Percentiles rank a stretch among this genome's conserved stretches.
These are phyloP conservation scores for Boletus reticuloceps DNA, from an alignment of 768 basidiomycete genomes.

Conservation along the genomic window DNA sequence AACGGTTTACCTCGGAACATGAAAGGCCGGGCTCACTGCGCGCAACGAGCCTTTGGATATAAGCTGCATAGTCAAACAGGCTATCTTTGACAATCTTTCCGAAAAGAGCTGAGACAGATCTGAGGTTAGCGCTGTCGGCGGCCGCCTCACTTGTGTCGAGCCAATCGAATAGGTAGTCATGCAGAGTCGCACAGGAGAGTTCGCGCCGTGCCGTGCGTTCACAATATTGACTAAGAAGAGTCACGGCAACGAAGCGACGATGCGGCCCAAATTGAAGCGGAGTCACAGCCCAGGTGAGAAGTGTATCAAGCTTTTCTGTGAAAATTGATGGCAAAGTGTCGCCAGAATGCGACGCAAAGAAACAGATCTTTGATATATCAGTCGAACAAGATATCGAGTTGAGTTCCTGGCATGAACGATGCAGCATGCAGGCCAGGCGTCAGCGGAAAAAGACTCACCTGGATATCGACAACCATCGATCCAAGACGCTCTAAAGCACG, in stretches of 20 bases:
- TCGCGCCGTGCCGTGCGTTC: constrained; percentile 64
- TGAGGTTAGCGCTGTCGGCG: constrained; percentile 51
- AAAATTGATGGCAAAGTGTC: constrained; percentile 33
- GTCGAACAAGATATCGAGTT: constrained; percentile 73
- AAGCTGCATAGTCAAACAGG: constrained; percentile 70
- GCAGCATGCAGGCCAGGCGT: not conserved
- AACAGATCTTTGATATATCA: constrained; percentile 28
- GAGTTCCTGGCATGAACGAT: constrained; percentile 48
- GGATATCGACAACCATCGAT: constrained; percentile 56
- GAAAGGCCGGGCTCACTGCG: constrained; percentile 67
- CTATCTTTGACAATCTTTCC: constrained; percentile 69
- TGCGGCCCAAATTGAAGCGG: constrained; percentile 73
- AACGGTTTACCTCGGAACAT: constrained; percentile 44
- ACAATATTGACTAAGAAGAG: constrained; percentile 63
- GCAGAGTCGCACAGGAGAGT: constrained; percentile 57
- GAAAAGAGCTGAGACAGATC: constrained; percentile 63
- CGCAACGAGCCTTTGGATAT: constrained; percentile 79
- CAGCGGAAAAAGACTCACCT: constrained; percentile 27
- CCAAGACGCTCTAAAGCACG: constrained; percentile 59
- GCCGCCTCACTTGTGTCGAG: constrained; percentile 65
- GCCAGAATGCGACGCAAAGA: too few species aligned
- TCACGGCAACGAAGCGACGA: constrained; percentile 63
- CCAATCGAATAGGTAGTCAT: constrained; percentile 82
- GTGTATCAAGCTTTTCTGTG: constrained; percentile 65
- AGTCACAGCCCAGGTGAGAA: constrained; percentile 81